These are phyloP conservation scores for Exophiala sp. DNA, from an alignment of 2,329 filamentous ascomycete species.

Conservation along the genomic window DNA sequence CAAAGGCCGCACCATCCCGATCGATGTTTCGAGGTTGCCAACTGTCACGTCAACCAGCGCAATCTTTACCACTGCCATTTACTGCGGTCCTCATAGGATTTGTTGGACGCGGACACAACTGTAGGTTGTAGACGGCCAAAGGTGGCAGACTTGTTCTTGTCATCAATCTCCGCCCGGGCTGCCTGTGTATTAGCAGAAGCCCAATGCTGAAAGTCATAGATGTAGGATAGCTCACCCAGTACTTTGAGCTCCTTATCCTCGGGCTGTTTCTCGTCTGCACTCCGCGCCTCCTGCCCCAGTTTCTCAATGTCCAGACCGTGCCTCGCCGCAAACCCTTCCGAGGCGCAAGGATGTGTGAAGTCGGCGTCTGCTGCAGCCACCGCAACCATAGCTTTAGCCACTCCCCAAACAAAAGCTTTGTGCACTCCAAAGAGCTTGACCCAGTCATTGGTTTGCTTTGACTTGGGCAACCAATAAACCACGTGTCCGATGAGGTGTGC, in stretches of 20 bases:
- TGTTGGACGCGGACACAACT: too few relatives aligned
- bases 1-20: too few relatives aligned
- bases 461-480: conserved; percentile 5
- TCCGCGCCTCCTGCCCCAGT: conserved; percentile 1
- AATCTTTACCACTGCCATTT: too few relatives aligned
- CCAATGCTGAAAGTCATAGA: too few relatives aligned
- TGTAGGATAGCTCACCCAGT: background rate
- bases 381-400: background rate
- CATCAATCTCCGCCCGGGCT: too few relatives aligned
- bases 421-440: background rate
- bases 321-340: background rate
- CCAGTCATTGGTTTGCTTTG: conserved; percentile 2
- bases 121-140: too few relatives aligned
- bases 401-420: conserved; percentile 1
- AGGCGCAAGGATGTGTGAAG: background rate
- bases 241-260: background rate
- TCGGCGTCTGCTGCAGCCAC: background rate
- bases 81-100: too few relatives aligned
- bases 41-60: too few relatives aligned
- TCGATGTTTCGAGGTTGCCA: too few relatives aligned
- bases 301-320: background rate
- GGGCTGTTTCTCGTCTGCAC: background rate
- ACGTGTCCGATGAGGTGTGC: conserved; percentile 6
- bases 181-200: too few relatives aligned
- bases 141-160: too few relatives aligned